Evolutionary conservation across 768 basidiomycete genomes (phyloP).

Genomic region (Phylloporus arenicola): DNA sequence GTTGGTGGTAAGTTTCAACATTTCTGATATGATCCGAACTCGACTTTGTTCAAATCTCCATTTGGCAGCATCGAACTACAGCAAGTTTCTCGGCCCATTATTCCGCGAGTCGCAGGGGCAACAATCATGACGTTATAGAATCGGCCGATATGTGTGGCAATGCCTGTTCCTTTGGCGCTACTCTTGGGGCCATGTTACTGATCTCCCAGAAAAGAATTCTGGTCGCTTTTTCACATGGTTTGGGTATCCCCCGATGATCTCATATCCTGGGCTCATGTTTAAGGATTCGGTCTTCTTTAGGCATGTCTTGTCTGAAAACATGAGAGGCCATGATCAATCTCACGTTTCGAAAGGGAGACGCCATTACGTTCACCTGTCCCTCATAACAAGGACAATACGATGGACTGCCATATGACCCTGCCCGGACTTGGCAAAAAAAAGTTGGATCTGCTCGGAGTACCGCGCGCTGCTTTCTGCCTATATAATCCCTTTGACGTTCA

Average conservation of each 20-base stretch:
- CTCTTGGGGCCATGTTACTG: neutral
- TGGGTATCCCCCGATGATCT: neutral
- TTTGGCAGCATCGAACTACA: neutral
- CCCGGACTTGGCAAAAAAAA: neutral
- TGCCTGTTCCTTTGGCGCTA: neutral
- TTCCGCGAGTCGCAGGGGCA: neutral
- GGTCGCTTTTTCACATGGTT: neutral
- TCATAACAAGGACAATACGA: neutral
- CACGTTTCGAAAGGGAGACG: neutral
- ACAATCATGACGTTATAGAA: neutral
- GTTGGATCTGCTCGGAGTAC: neutral
- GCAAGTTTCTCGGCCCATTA: neutral
- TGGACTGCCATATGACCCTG: neutral
- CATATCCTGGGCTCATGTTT: neutral
- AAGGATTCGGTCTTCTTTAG: neutral
- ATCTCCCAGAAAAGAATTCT: neutral
- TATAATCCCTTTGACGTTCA: constrained; percentile 7
- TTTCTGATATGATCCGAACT: neutral
- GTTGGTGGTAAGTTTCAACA: neutral
- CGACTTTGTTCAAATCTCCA: neutral
- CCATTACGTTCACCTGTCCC: neutral
- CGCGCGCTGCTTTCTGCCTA: neutral
- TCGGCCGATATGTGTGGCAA: neutral
- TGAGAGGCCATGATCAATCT: neutral
- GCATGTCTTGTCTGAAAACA: neutral